phyloP scores from a whole-genome alignment of 179 eudicot genomes.

The Corrigiola litoralis region DNA sequence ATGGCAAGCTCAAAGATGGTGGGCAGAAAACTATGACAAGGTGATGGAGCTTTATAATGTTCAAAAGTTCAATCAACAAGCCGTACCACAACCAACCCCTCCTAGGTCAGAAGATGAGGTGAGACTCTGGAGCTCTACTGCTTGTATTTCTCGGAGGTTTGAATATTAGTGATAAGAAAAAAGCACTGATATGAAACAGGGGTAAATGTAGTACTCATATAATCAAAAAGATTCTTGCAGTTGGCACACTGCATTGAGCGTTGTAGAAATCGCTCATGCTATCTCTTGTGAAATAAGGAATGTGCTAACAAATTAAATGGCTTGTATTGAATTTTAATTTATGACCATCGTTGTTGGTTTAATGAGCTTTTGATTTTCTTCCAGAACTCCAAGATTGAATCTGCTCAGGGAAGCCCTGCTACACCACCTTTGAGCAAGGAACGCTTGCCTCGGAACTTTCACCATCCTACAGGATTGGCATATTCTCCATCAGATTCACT shows the following conservation, averaged over 20 bases:
- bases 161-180: not conserved
- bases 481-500: conserved; percentile 41
- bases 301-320: not conserved
- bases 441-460: conserved; percentile 36
- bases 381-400: conserved; percentile 37
- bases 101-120: conserved; percentile 76
- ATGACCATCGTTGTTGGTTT: not conserved
- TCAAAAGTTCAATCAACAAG: conserved; percentile 66
- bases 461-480: conserved; percentile 29
- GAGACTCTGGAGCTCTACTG: conserved; percentile 12
- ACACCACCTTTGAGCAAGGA: conserved; percentile 48
- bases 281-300: not conserved
- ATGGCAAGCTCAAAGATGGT: conserved; percentile 98
- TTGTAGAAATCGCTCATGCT: not conserved
- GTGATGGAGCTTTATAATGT: conserved; percentile 91
- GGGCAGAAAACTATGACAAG: conserved; percentile 86
- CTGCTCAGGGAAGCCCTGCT: conserved; percentile 39
- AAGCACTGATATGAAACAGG: not conserved
- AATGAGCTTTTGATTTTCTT: not conserved
- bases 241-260: not conserved
- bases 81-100: conserved; percentile 64
- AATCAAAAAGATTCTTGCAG: too few species aligned
- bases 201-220: too few species aligned
- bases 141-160: not conserved
- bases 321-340: too few species aligned